Conservation (phyloP, 768 basidiomycete species). For the Exsudoporus frostii region DNA sequence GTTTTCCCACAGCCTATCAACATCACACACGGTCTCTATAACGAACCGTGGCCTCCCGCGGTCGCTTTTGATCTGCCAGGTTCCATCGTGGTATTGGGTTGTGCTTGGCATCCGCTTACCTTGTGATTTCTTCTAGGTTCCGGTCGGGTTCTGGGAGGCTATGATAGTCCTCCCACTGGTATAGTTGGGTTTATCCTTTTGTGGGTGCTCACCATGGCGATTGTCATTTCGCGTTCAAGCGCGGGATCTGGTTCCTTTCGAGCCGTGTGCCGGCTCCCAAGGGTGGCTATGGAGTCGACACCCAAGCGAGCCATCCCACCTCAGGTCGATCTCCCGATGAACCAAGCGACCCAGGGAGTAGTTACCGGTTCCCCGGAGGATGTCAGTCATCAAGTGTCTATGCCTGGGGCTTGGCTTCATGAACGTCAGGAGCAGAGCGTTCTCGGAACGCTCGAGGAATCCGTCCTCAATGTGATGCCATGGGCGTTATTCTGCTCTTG, state of each 20-base stretch:
- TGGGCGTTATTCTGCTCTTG: neutral
- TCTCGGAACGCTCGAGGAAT: neutral
- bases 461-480: neutral
- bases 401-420: slow-evolving; percentile 6
- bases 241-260: neutral
- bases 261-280: neutral
- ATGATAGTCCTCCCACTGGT: neutral
- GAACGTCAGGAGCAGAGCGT: neutral
- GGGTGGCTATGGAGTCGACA: neutral
- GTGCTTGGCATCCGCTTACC: neutral
- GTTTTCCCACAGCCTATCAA: neutral
- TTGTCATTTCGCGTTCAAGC: neutral
- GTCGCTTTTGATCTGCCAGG: slow-evolving; percentile 1
- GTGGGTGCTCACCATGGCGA: slow-evolving; percentile 1
- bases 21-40: neutral
- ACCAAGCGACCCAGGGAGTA: neutral
- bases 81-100: neutral
- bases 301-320: neutral
- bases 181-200: neutral
- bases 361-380: neutral
- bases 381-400: neutral
- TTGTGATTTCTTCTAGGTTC: neutral
- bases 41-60: neutral
- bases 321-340: neutral
- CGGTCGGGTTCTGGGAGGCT: neutral